Percentiles rank a stretch among this genome's conserved stretches.
Evolutionary conservation across 73 alveolate species (phyloP).

Genomic region (Tetrahymena borealis): DNA sequence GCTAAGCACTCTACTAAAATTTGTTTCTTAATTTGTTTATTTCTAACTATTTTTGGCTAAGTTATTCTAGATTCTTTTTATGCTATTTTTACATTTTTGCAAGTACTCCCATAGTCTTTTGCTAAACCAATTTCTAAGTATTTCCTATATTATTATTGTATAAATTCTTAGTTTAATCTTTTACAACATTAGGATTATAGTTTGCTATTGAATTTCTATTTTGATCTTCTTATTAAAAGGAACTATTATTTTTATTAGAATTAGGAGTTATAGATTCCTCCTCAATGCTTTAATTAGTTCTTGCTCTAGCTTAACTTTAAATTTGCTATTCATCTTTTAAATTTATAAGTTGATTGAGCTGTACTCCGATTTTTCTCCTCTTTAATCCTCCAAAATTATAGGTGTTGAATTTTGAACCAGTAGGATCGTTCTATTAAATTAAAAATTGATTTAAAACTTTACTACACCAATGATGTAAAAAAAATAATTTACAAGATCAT

Average conservation of each 20-base stretch:
- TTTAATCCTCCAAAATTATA: neutral
- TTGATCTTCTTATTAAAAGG: too few relatives aligned
- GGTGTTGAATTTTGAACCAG: neutral
- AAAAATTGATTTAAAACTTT: neutral
- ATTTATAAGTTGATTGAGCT: neutral
- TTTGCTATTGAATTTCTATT: too few relatives aligned
- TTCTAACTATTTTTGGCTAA: neutral
- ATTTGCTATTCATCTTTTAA: neutral
- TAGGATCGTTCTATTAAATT: neutral
- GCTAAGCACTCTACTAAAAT: neutral
- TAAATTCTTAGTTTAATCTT: too few relatives aligned
- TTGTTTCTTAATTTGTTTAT: neutral
- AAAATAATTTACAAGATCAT: neutral
- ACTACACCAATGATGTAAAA: neutral
- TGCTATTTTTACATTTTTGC: neutral
- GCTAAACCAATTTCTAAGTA: neutral
- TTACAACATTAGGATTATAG: too few relatives aligned
- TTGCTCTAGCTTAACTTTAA: neutral
- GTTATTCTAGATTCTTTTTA: neutral
- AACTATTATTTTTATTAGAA: too few relatives aligned
- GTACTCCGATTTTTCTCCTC: neutral
- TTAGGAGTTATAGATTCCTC: too few relatives aligned
- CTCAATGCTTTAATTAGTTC: neutral
- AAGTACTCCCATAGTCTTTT: neutral
- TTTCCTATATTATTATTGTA: neutral